Evolutionary conservation across 306 rosid species (phyloP).

Genomic region (Spatholobus suberectus): DNA sequence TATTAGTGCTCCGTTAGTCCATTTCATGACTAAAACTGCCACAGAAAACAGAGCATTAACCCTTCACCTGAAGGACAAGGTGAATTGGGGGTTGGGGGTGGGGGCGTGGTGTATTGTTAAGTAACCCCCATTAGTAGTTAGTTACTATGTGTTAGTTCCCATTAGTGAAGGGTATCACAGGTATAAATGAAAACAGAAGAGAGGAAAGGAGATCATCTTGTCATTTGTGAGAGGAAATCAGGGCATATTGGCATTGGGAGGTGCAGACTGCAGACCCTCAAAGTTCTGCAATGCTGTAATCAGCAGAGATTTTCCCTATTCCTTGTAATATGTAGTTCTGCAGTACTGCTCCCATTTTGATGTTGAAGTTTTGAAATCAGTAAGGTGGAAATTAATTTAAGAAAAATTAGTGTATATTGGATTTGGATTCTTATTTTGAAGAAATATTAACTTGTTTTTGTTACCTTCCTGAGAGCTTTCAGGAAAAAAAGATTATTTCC

Average conservation of each 20-base stretch:
- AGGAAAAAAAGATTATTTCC: too few relatives aligned
- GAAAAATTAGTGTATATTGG: not conserved
- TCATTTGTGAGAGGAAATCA: not conserved
- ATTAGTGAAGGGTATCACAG: not conserved
- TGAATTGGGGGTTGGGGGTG: not conserved
- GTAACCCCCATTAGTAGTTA: not conserved
- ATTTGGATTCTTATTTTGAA: not conserved
- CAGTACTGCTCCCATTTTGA: conserved; percentile 21
- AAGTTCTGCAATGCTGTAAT: not conserved
- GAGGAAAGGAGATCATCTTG: not conserved
- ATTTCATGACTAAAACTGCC: too few relatives aligned
- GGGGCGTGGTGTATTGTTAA: not conserved
- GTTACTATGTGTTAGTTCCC: not conserved
- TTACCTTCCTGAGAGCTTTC: not conserved
- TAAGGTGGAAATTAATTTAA: not conserved
- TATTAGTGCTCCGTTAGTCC: not conserved
- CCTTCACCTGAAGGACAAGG: not conserved
- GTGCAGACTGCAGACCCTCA: not conserved
- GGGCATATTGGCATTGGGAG: not conserved
- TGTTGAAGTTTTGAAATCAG: not conserved
- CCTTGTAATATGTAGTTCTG: not conserved
- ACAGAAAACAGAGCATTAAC: not conserved
- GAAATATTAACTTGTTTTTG: not conserved
- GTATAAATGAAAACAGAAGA: not conserved
- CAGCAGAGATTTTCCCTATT: not conserved